Base-by-base conservation (phyloP, 2,329 filamentous ascomycete genomes). In the Cryphonectria naterciae region DNA sequence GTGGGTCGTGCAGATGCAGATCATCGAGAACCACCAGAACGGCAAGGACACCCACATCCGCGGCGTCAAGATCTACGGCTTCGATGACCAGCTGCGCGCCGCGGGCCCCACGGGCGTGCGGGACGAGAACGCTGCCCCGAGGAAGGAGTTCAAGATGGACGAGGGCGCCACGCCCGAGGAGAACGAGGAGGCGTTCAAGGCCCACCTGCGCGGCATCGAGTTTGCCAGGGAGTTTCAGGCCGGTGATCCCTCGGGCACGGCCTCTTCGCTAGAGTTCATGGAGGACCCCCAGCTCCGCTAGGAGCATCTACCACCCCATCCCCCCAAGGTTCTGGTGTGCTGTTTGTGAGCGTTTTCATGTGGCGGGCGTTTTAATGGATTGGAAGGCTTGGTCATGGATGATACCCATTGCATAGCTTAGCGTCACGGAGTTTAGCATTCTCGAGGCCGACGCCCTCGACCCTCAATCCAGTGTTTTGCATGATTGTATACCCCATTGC, bases 1-100 rank as follows among this genome's bases (percentile, higher is more conserved):
- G 22, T 97, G 95, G 83, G 89, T 98, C 41, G 86, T 99, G 39
- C 95, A 98, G 80, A 91, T 98, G 77, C 91, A 93, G 75, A 91
- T 99, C 65, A 88, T 95, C 67, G 96, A 98, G 83, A 99, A 99
- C 78, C 96, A 99, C 80, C 96, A 99, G 82, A 99, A 99, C 80
- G 96, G 96, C 74, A 99, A 99, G 80, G 96, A 99, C 79, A 99
- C 96, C n/a, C 96, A 99, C 84, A 87, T 99, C 35, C 88, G 96
- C 22, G 95, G 94, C 1, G 88, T 99, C 80, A 97, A 97, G 83
- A 92, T 98, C 13, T 99, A 89, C 75, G 88, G 88, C 1, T 82
- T 88, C 25, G 86, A 88, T 73, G 82, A 84, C 39, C 86, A 88
- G 72, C 82, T 83, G 17, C 81, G 81, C 22, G 81, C 79, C 4